A percentile compares a stretch with the other conserved stretches of the same genome.
phyloP scores from a whole-genome alignment of 768 basidiomycete genomes.

The Coprinopsis strossmayeri region DNA sequence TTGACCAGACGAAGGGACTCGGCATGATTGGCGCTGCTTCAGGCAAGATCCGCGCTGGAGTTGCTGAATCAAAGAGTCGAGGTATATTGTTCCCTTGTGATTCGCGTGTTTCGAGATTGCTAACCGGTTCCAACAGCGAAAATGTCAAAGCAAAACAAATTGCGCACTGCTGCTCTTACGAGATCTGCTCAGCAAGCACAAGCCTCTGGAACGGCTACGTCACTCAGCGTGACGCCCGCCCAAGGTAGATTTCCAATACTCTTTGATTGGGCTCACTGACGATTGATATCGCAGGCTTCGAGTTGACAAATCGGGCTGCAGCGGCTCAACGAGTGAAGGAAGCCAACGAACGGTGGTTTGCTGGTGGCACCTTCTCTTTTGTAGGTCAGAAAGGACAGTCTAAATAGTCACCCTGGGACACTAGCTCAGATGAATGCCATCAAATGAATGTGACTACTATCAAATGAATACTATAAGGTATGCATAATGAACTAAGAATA shows the following conservation, averaged over 20 bases:
- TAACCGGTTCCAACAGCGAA: slow-evolving; percentile 55
- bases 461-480: not conserved
- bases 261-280: not conserved
- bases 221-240: slow-evolving; percentile 89
- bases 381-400: slow-evolving; percentile 46
- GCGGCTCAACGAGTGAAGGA: slow-evolving; percentile 86
- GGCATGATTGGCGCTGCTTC: slow-evolving; percentile 91
- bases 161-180: slow-evolving; percentile 80
- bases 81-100: slow-evolving; percentile 46
- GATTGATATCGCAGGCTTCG: slow-evolving; percentile 57
- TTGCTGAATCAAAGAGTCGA: slow-evolving; percentile 86
- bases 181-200: slow-evolving; percentile 60
- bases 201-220: slow-evolving; percentile 83
- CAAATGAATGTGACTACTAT: not conserved
- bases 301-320: slow-evolving; percentile 88
- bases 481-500: slow-evolving; percentile 17
- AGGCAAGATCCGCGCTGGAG: slow-evolving; percentile 84
- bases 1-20: slow-evolving; percentile 95
- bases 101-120: too few species aligned
- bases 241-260: slow-evolving; percentile 53
- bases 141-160: slow-evolving; percentile 89
- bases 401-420: slow-evolving; percentile 1
- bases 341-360: slow-evolving; percentile 97
- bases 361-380: slow-evolving; percentile 77
- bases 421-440: not conserved